Conservation (phyloP, 2,329 filamentous ascomycete species). For the Daldinia sp. region DNA sequence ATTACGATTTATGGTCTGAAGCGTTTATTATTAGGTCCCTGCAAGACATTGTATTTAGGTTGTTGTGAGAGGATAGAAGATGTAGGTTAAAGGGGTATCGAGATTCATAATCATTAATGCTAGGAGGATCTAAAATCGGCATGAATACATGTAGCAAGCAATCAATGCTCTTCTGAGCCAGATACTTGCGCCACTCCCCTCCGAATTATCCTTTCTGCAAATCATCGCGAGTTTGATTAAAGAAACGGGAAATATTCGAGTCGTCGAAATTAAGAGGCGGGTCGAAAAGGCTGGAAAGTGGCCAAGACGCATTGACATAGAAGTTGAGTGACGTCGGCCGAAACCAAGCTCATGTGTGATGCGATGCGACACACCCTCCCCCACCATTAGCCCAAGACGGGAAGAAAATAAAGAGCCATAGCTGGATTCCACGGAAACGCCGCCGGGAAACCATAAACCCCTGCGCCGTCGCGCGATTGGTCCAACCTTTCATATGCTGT, state of each 20-base stretch:
- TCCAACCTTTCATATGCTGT: slow-evolving; percentile 21
- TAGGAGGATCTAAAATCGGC: slow-evolving; percentile 27
- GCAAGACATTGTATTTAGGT: too few species aligned
- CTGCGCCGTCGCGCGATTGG: slow-evolving; percentile 25
- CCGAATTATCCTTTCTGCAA: not conserved
- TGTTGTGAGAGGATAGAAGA: not conserved
- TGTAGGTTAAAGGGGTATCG: slow-evolving; percentile 39
- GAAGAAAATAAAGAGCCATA: not conserved
- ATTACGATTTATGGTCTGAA: too few species aligned
- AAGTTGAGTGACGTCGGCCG: slow-evolving; percentile 32
- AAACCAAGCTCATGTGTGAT: not conserved
- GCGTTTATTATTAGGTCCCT: too few species aligned
- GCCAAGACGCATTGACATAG: not conserved
- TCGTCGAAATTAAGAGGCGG: slow-evolving; percentile 16
- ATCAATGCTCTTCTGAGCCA: slow-evolving; percentile 21
- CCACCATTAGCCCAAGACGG: not conserved
- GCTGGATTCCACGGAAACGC: slow-evolving; percentile 32
- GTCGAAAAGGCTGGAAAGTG: slow-evolving; percentile 3
- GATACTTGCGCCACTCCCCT: slow-evolving; percentile 1
- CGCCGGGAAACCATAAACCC: slow-evolving; percentile 26
- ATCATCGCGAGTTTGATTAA: slow-evolving; percentile 10
- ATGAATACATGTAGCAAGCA: slow-evolving; percentile 17
- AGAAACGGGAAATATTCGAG: slow-evolving; percentile 6
- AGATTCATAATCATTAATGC: slow-evolving; percentile 41
- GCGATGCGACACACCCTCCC: not conserved